Conservation (phyloP, 768 basidiomycete species). For the Suillus ampliporus region DNA sequence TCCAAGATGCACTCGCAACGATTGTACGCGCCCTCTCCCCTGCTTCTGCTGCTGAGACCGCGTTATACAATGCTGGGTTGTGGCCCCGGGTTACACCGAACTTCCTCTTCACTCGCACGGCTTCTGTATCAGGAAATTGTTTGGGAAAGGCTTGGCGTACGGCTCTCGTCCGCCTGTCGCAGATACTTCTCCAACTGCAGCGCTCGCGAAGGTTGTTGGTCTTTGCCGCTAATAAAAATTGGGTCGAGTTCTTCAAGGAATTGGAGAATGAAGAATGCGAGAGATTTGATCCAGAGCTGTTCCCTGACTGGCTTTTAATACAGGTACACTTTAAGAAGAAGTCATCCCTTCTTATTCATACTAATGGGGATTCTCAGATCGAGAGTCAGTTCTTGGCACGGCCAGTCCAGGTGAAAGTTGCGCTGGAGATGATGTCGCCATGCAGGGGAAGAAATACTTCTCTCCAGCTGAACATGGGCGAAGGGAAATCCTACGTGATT, state of each 20-base stretch:
- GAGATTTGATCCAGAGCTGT: conserved; percentile 16
- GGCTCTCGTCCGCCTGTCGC: conserved; percentile 35
- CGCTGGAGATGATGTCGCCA: conserved; percentile 54
- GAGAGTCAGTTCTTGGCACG: conserved; percentile 51
- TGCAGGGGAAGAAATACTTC: conserved; percentile 40
- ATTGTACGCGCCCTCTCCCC: conserved; percentile 22
- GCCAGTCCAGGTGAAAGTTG: conserved; percentile 47
- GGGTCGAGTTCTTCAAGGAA: conserved; percentile 39
- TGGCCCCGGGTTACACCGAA: conserved; percentile 46
- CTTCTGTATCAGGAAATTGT: conserved; percentile 23
- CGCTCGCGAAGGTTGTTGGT: conserved; percentile 42
- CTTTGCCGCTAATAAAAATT: conserved; percentile 24
- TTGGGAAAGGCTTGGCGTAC: conserved; percentile 36
- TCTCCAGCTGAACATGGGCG: conserved; percentile 63
- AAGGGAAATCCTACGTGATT: conserved; percentile 57
- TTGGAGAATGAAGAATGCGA: conserved; percentile 30
- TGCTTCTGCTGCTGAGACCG: conserved; percentile 20
- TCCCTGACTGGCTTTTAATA: conserved; percentile 51
- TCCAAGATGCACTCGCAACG: neutral
- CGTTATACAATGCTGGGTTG: conserved; percentile 28
- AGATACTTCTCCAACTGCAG: conserved; percentile 40
- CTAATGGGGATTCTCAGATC: conserved; percentile 38
- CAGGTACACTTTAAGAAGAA: conserved; percentile 36
- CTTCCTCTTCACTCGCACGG: conserved; percentile 37
- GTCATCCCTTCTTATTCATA: neutral